A percentile compares a stretch with the other conserved stretches of the same genome.
Evolutionary conservation across 495 filamentous ascomycete genomes (phyloP).

Genomic region (Tuber aestivum): DNA sequence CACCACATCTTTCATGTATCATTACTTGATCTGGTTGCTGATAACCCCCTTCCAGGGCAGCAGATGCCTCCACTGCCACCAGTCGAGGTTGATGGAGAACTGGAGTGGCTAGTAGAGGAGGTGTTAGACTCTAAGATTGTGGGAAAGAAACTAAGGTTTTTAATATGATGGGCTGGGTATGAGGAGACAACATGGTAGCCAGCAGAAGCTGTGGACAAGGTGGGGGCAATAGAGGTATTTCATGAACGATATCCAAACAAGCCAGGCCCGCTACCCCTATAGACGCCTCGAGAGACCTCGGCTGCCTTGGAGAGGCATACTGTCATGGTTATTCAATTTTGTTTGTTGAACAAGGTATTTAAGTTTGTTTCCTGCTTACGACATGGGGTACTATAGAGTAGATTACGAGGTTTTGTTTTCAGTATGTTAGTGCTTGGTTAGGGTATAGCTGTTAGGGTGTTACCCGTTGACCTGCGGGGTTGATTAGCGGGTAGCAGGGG

Average conservation of each 20-base stretch:
- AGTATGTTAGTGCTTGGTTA: too few species aligned
- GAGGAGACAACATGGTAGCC: conserved; percentile 32
- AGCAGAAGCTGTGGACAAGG: conserved; percentile 13
- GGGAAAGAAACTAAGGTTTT: conserved; percentile 15
- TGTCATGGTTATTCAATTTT: too few species aligned
- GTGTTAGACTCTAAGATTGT: conserved; percentile 20
- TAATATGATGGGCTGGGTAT: conserved; percentile 29
- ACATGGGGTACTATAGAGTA: too few species aligned
- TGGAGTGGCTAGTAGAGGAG: conserved; percentile 30
- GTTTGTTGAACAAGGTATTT: too few species aligned
- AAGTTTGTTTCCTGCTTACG: too few species aligned
- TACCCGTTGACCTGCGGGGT: too few species aligned
- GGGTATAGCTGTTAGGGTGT: too few species aligned
- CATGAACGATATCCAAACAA: neutral
- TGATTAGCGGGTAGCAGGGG: too few species aligned
- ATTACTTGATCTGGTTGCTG: conserved; percentile 9
- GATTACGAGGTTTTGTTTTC: too few species aligned
- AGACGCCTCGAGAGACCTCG: too few species aligned
- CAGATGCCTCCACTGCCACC: neutral
- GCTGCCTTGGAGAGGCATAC: too few species aligned
- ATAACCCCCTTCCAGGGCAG: conserved; percentile 13
- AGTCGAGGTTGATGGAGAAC: conserved; percentile 11
- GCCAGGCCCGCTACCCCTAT: neutral
- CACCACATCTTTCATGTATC: conserved; percentile 24
- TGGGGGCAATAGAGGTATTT: conserved; percentile 18